A percentile compares a stretch with the other conserved stretches of the same genome.
These are phyloP conservation scores for Suhomyces vadensis DNA, from an alignment of 805 yeast genomes.

Conservation along the genomic window DNA sequence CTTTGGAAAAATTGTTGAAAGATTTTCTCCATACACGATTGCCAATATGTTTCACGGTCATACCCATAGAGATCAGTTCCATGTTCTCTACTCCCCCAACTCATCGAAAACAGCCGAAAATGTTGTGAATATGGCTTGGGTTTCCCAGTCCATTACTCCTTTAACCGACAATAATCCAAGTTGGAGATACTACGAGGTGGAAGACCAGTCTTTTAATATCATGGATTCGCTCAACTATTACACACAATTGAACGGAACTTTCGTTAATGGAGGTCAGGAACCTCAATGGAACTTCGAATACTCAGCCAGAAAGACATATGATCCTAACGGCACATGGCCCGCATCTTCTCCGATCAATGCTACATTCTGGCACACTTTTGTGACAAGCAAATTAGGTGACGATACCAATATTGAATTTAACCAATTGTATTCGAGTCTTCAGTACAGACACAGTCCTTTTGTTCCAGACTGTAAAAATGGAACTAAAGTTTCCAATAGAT, in stretches of 20 bases:
- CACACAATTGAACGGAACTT: slow-evolving; percentile 60
- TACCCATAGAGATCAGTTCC: slow-evolving; percentile 69
- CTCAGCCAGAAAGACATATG: slow-evolving; percentile 61
- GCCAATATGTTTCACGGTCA: slow-evolving; percentile 73
- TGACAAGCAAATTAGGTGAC: slow-evolving; percentile 46
- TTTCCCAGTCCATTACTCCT: slow-evolving; percentile 68
- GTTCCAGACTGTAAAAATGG: slow-evolving; percentile 47
- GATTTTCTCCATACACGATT: slow-evolving; percentile 68
- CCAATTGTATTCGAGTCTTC: slow-evolving; percentile 50
- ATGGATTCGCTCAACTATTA: slow-evolving; percentile 61
- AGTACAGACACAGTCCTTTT: slow-evolving; percentile 57
- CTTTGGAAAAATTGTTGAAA: slow-evolving; percentile 56
- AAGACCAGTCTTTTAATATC: slow-evolving; percentile 57
- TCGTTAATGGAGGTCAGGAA: slow-evolving; percentile 51
- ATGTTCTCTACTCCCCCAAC: slow-evolving; percentile 53
- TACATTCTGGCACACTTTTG: slow-evolving; percentile 61
- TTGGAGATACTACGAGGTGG: slow-evolving; percentile 73
- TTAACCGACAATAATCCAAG: slow-evolving; percentile 61
- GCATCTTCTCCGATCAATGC: slow-evolving; percentile 59
- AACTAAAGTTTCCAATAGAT: slow-evolving; percentile 12
- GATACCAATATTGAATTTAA: slow-evolving; percentile 41
- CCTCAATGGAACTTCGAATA: slow-evolving; percentile 66
- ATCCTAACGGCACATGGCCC: slow-evolving; percentile 58
- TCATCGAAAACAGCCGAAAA: slow-evolving; percentile 33
- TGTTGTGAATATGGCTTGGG: slow-evolving; percentile 58